Evolutionary conservation across 2,329 filamentous ascomycete genomes (phyloP).

Genomic region (Colletotrichum ledebouriae): DNA sequence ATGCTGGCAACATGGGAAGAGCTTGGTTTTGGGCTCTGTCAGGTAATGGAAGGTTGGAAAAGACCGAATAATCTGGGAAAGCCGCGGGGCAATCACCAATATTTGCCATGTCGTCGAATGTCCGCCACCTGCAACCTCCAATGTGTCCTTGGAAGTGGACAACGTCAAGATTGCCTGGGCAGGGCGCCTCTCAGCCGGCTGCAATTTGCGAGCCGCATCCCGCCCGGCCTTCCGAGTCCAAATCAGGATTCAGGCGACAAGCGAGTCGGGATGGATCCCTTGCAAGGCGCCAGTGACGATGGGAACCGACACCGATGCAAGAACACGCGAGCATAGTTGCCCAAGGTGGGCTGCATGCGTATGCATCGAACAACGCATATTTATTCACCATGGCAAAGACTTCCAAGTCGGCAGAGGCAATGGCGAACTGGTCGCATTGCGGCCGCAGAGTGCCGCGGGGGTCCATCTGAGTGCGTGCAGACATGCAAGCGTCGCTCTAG

Average conservation of each 20-base stretch:
- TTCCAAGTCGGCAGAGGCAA: not conserved
- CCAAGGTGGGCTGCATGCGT: not conserved
- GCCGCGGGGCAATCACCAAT: conserved; percentile 17
- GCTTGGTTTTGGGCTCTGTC: conserved; percentile 7
- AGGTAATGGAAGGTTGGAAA: conserved; percentile 9
- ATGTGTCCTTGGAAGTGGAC: conserved; percentile 24
- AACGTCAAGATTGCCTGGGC: conserved; percentile 24
- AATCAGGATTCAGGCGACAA: conserved; percentile 21
- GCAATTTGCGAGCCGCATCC: conserved; percentile 36
- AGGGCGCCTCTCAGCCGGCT: conserved; percentile 25
- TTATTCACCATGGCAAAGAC: not conserved
- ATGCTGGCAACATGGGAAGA: conserved; percentile 13
- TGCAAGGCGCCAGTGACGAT: not conserved
- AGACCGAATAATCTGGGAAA: conserved; percentile 12
- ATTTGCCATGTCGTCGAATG: conserved; percentile 31
- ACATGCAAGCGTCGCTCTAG: not conserved
- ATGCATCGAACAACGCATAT: not conserved
- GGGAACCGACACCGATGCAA: not conserved
- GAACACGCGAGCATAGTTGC: conserved; percentile 1
- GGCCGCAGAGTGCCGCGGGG: not conserved
- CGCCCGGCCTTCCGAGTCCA: conserved; percentile 35
- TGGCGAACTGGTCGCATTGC: not conserved
- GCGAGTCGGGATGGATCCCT: conserved; percentile 11
- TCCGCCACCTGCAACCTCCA: conserved; percentile 7
- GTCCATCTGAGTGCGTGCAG: too few relatives aligned